Evolutionary conservation across 2,329 filamentous ascomycete genomes (phyloP), one percentile per base, ranked within the genome.

Genomic region (Lecanicillium sp.): DNA sequence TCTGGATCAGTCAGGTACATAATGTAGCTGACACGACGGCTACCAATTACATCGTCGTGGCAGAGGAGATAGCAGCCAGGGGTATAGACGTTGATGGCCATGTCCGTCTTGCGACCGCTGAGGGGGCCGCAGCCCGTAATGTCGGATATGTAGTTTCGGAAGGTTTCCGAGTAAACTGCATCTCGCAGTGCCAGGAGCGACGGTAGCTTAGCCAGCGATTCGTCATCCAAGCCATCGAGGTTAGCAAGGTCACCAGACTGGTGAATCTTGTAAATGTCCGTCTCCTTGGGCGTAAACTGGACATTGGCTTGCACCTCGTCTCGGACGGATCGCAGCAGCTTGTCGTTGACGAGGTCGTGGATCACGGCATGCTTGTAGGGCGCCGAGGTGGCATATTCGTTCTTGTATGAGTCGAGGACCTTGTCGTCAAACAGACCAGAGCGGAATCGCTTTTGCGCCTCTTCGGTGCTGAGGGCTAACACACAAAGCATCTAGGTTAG

Each of bases 1-100:
- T 96, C 90, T 4, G 92, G 92, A 56, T 96, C 87, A 12, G 87
- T 90, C 45, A 98, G 70, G 60, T 98, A 98, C 43, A 98, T 71
- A 49, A 98, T 98, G 61, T 95, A 98, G 70, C 89, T 95, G 53
- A 98, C 82, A 48, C 89, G 81, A 44, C 92, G 77, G 55, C 84
- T 95, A n/a, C 92, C 92, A 60, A 98, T 98, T 44, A 98, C 92
- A 63, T 98, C 92, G 69, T 98, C 92, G 56, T 98, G 92, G 63
- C 92, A 96, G 20, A 98, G 72, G 18, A 98, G 73, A 59, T 94
- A 94, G 57, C 90, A 96, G 29, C 92, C 90, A 5, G 92, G 90
- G 0, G 88, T 95, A 62, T 98, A 98, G 36, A 98, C 81, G 57
- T 98, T 98, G 70, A 98, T 94, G 43, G 92, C 92, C 88, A 98